These are phyloP conservation scores for Caloboletus inedulis DNA, from an alignment of 1,284 basidiomycete genomes.

Conservation along the genomic window DNA sequence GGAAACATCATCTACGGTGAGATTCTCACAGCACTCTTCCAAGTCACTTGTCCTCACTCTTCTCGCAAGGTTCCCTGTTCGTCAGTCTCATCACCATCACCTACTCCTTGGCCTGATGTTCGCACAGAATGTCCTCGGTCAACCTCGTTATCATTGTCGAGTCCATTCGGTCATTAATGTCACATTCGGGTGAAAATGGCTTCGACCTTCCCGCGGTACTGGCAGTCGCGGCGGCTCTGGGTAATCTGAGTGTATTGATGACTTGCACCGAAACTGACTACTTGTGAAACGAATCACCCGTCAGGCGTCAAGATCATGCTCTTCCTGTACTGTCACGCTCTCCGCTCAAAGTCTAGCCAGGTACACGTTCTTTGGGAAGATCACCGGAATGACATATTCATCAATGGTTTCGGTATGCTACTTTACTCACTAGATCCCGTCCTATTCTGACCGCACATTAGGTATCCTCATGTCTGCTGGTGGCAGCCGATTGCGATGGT, in stretches of 20 bases:
- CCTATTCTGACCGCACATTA: constrained; percentile 27
- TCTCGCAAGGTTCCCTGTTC: constrained; percentile 60
- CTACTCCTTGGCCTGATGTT: constrained; percentile 11
- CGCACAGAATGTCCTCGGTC: constrained; percentile 74
- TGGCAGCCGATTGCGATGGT: constrained; percentile 85
- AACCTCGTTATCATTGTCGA: constrained; percentile 87
- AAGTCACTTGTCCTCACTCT: constrained; percentile 8
- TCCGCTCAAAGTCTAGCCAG: constrained; percentile 81
- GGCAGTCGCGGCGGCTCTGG: constrained; percentile 78
- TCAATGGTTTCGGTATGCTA: constrained; percentile 69
- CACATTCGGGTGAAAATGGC: constrained; percentile 56
- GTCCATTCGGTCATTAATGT: constrained; percentile 68
- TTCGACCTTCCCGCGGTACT: constrained; percentile 83
- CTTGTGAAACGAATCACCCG: constrained; percentile 5
- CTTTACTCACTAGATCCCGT: constrained; percentile 1
- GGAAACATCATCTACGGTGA: constrained; percentile 87
- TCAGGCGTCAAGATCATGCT: constrained; percentile 80
- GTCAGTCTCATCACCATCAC: constrained; percentile 25
- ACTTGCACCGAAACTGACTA: background rate
- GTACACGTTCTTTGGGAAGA: constrained; percentile 95
- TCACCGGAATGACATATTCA: constrained; percentile 86
- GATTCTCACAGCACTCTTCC: constrained; percentile 24
- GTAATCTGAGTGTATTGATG: constrained; percentile 38
- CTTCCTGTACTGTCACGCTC: constrained; percentile 83
- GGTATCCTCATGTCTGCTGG: constrained; percentile 90